Base-by-base conservation (phyloP, 306 rosid genomes). In the Malus fusca region DNA sequence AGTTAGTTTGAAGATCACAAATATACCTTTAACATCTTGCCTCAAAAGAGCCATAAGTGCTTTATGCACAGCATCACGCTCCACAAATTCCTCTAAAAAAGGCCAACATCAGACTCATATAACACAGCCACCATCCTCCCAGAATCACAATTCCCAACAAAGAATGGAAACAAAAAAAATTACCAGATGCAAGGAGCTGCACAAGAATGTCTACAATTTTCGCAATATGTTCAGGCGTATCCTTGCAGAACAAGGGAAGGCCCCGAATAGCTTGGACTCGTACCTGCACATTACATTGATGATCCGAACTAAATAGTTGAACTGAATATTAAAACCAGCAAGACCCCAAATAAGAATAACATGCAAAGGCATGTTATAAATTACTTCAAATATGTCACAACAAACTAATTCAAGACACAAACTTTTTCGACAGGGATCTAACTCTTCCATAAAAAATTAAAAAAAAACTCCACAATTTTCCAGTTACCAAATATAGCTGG, bases 261-360 rank as follows among this genome's bases (percentile, higher is more conserved):
- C 99, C 99, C 79, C 99, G 89, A 74, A 95, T 90, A 42, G 99
- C 99, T 82, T 95, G 99, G 72, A 95, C 99, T 73, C 99, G 97
- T 73, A 95, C 97, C 99, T 95, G 73, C 61, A 74, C 66, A 77
- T 25, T 70, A 77, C 51, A 62, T 22, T 28, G 68, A 80, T 28
- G 18, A 66, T 51, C 33, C 75, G 44, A 75, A 71, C n/a, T 71
- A 51, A 52, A 77, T 22, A 63, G 26, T 37, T 11, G 28, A 12
- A 65, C 73, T 26, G 23, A 65, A 70, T 35, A 43, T 43, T 51
- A 74, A 58, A 70, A 46, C 70, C 48, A 48, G 1, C 21, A 48
- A 48, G 55, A 48, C 21, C 75, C 65, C 8, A 21, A 21, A 55
- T 33, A 25, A 53, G 28, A 21, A 4, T 8, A 5, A 66, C n/a